Conservation (phyloP, 2,329 filamentous ascomycete species). For the Botrytis galanthina region DNA sequence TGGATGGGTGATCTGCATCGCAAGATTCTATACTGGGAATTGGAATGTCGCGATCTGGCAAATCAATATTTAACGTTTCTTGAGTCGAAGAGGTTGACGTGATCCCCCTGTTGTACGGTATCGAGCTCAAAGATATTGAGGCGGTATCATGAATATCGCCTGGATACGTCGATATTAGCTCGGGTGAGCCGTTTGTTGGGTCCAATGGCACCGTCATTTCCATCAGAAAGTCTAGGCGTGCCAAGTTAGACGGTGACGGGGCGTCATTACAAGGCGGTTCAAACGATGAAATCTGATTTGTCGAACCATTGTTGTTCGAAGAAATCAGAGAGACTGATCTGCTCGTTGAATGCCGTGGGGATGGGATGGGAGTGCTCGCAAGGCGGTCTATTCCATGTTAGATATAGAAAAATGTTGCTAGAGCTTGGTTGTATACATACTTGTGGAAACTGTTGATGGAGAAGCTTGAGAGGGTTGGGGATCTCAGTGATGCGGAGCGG, state of each 20-base stretch:
- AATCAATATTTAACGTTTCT: fast-evolving
- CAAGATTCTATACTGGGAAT: background rate
- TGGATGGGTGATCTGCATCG: background rate
- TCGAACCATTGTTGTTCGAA: background rate
- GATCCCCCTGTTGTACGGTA: background rate
- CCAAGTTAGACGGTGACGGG: background rate
- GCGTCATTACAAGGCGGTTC: fast-evolving
- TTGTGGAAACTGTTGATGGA: background rate
- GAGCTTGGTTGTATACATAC: background rate
- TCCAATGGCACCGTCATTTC: background rate
- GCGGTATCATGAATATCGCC: background rate
- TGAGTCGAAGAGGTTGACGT: background rate
- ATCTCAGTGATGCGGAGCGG: background rate
- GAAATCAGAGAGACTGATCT: background rate
- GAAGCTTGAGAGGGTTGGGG: background rate
- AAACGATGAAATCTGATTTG: background rate
- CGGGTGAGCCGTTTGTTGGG: background rate
- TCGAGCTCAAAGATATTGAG: background rate
- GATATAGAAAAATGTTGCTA: background rate
- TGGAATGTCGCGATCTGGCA: background rate
- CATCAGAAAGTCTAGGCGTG: background rate
- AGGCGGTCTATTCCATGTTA: background rate
- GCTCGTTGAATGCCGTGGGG: background rate
- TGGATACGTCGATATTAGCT: background rate
- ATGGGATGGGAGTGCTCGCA: background rate